phyloP scores from a whole-genome alignment of 352 stramenopile species.

The Phytopythium boreale region DNA sequence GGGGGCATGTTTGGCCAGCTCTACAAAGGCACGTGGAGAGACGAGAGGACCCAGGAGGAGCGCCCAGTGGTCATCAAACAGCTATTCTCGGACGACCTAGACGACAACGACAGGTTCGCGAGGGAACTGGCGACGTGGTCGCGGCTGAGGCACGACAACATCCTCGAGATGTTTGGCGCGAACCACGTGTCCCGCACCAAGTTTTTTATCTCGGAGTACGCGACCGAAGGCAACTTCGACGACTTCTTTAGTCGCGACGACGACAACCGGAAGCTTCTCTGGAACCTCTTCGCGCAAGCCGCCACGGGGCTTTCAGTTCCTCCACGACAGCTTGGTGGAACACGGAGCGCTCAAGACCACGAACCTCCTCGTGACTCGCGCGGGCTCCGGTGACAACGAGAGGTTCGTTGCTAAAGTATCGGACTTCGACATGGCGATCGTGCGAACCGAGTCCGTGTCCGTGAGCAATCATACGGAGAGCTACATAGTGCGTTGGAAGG shows the following conservation, averaged over 20 bases:
- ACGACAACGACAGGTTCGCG: neutral
- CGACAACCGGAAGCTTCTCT: conserved; percentile 9
- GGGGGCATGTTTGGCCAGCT: conserved; percentile 7
- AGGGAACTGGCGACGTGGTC: conserved; percentile 27
- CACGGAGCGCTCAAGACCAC: conserved; percentile 80
- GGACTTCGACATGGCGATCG: conserved; percentile 27
- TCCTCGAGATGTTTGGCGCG: conserved; percentile 34
- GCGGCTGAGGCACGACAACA: conserved; percentile 19
- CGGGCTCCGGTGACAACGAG: no score
- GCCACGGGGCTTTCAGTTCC: conserved; percentile 39
- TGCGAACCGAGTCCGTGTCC: neutral
- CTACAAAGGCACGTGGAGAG: conserved; percentile 16
- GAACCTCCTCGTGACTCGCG: conserved; percentile 57
- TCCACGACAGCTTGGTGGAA: conserved; percentile 46
- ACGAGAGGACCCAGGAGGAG: neutral
- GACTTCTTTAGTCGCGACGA: conserved; percentile 15
- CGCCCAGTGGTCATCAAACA: neutral
- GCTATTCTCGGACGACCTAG: conserved; percentile 14
- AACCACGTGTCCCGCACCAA: conserved; percentile 23
- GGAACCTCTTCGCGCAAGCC: conserved; percentile 18
- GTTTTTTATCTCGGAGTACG: conserved; percentile 28
- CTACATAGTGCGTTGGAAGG: conserved; percentile 9
- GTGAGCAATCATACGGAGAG: neutral
- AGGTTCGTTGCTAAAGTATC: conserved; percentile 17
- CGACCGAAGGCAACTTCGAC: conserved; percentile 20